Evolutionary conservation across 208 protist genomes (phyloP), one percentile per base, ranked within the genome.

Genomic region (Leishmania lainsoni): DNA sequence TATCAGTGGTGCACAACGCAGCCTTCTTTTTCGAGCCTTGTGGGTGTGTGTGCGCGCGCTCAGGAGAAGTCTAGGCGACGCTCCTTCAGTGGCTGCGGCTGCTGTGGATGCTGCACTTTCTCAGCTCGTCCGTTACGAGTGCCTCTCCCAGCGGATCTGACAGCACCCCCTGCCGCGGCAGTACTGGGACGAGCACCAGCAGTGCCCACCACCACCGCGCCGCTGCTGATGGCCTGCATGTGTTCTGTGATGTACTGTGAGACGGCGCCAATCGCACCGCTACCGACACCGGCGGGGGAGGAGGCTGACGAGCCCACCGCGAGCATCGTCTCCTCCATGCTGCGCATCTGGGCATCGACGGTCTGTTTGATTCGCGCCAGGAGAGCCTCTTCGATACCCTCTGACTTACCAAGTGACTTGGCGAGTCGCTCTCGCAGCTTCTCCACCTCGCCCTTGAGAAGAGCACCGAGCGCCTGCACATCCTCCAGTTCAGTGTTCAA

Each of bases 401-500:
- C 88, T 1, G 90, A 90, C 73, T 86, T 85, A 8, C 88, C 86
- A 9, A 91, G 71, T 9, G 86, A 83, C 45, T 90, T 84, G n/a
- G 82, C 81, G 10, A 97, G 81, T n/a, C 78, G 77, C 59, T 91
- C 87, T 26, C 91, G 87, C 68, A 97, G 75, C 71, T 88, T 89
- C 39, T 95, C 91, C 8, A 90, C 84, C 78, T 95, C 94, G 14
- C 52, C 70, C 54, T 93, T 93, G 16, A 97, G 81, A 35, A 92
- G 56, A 14, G 87, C 90, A 20, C 94, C 92, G 9, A 97, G 83
- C 16, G 85, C 89, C 78, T 97, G 94, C 80, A 96, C 86, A 48
- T 96, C 91, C 52, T 91, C 90, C 29, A 97, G 83, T 81, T 97
- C 94, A 32, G 81, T 68, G 81, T 97, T 97, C 22, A 97, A 75